Evolutionary conservation across 2,329 filamentous ascomycete species (phyloP), one percentile per base, ranked within the genome.

Genomic region (Aspergillus tubingensis): DNA sequence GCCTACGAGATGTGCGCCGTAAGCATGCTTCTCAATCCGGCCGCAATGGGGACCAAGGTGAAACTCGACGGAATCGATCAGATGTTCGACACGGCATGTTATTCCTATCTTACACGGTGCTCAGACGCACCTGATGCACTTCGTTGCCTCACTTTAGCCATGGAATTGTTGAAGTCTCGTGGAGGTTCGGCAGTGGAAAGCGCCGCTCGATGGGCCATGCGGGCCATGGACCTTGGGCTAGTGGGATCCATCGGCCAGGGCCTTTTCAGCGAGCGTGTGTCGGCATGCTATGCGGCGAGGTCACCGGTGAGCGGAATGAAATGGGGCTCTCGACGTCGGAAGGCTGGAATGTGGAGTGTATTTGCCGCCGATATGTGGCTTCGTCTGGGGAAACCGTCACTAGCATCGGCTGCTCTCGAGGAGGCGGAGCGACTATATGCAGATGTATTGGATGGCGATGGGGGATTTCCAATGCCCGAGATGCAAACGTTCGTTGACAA

Each of bases 1-100:
- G 90, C 91, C 1, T 94, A 96, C 74, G 95, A 99, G 80, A 98
- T 99, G 94, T 89, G 91, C 30, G 93, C 91, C 5, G 80, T 97
- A 11, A 91, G 91, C 69, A 86, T 91, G 43, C 84, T 99, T 36
- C 83, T 99, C 62, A 88, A 89, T 69, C 88, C 91, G 0, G 86
- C 90, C 62, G 84, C 85, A 15, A 81, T 90, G 63, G 88, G 87
- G 2, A 87, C 89, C 13, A 96, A 93, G 73, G 86, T 86, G 27
- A 88, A 94, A 62, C 81, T 89, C 1, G 95, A 98, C 69, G 89
- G 86, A 5, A 85, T 97, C 41, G 91, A 96, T 68, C 86, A 91
- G 67, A 91, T 95, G 85, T 84, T 99, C 11, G 94, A 98, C 70
- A 90, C 91, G 3, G 91, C 94, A 0, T 89, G 89, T 59, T 98